Evolutionary conservation across 2,329 filamentous ascomycete species (phyloP).

Genomic region (Talaromyces rugulosus): DNA sequence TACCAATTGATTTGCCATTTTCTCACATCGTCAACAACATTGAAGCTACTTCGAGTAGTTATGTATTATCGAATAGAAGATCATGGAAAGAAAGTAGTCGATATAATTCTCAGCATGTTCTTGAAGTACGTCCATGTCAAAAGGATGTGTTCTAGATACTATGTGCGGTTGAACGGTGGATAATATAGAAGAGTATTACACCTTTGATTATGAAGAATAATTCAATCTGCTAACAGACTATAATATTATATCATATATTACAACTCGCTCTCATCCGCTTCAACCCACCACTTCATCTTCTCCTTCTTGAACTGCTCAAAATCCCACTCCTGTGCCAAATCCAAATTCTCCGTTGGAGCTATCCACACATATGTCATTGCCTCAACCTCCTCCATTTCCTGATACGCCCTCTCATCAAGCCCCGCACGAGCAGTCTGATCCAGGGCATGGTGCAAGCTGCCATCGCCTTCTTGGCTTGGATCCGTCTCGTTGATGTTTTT

Average conservation of each 20-base stretch:
- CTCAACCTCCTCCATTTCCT: conserved; percentile 35
- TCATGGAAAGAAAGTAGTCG: no score
- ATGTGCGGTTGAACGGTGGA: no score
- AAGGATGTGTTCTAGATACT: no score
- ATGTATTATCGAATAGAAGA: not conserved
- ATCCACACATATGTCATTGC: conserved; percentile 65
- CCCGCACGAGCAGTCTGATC: conserved; percentile 50
- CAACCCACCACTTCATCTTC: conserved; percentile 62
- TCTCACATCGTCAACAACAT: not conserved
- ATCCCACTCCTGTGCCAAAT: conserved; percentile 73
- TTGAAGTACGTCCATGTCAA: no score
- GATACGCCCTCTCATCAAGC: conserved; percentile 7
- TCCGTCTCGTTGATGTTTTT: conserved; percentile 20
- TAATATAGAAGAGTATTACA: no score
- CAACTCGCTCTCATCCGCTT: conserved; percentile 42
- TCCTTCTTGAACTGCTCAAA: conserved; percentile 76
- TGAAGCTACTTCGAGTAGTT: not conserved
- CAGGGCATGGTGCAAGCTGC: conserved; percentile 34
- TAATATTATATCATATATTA: not conserved
- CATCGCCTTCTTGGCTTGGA: conserved; percentile 29
- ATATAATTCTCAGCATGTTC: no score
- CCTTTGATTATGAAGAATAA: no score
- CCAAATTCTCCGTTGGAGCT: conserved; percentile 48
- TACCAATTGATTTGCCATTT: not conserved
- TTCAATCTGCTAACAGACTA: not conserved